Evolutionary conservation across 2,329 filamentous ascomycete genomes (phyloP), one percentile per base, ranked within the genome.

Genomic region (Bipolaris bicolor): DNA sequence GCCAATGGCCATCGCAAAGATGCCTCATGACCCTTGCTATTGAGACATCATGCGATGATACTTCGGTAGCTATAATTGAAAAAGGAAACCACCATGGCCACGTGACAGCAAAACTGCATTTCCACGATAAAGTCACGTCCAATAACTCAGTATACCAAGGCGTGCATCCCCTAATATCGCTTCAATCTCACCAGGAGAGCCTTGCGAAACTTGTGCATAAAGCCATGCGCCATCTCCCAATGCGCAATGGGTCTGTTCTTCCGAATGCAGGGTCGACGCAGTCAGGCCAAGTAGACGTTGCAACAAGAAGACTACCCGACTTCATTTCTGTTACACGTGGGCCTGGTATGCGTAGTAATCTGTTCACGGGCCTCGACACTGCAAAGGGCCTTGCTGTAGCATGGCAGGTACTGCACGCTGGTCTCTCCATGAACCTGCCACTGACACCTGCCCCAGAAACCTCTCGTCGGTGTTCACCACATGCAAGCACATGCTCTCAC

Each of bases 401-500:
- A 36, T 96, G 91, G 91, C 84, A 87, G 62, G 69, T 73, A 69
- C 40, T 51, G 11, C 39, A 52, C 11, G 24, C 22, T 13, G 7
- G 26, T 44, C n/a, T 31, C 7, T 31, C 11, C 9, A 7, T 18
- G 16, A 18, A 39, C 15, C 37, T 26, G 15, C 10, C 10, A 45
- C 62, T 57, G 44, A 61, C 40, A 29, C 3, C n/a, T 39, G 15
- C 45, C 16, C 20, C 41, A 74, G 71, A 84, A 92, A 36, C 93
- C 94, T 3, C 80, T 98, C 31, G 76, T 98, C 1, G 95, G 88
- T 0, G 90, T 97, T 1, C 90, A 99, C 75, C 95, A 99, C 76
- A 98, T 99, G 95, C 93, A 97, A 75, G 95, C 93, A 10, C 95
- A 99, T 76, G 90, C 95, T 16, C 79, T 99, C 61, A 98, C 95